A percentile compares a stretch with the other conserved stretches of the same genome.
phyloP scores from a whole-genome alignment of 176 grass and related monocot genomes.

The Hyparrhenia diplandra region DNA sequence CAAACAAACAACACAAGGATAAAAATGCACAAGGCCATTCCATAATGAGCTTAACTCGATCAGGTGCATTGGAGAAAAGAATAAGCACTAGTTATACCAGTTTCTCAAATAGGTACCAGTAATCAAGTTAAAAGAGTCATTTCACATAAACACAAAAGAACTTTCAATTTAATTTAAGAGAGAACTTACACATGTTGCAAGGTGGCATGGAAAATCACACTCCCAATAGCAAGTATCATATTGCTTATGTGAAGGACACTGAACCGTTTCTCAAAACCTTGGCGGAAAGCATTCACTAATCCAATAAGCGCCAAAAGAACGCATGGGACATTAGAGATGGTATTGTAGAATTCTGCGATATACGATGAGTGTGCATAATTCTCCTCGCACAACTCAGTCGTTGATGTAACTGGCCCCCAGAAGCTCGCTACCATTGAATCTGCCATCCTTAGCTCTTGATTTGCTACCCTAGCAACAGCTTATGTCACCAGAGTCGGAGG shows the following conservation, averaged over 20 bases:
- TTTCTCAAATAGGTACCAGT: background rate
- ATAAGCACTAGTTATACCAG: background rate
- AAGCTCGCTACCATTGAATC: constrained; percentile 73
- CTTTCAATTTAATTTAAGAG: background rate
- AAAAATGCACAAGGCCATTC: background rate
- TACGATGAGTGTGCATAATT: constrained; percentile 69
- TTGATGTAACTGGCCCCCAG: constrained; percentile 86
- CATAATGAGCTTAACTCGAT: background rate
- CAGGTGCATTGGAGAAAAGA: background rate
- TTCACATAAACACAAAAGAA: background rate
- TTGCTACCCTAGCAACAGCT: background rate
- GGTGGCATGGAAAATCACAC: constrained; percentile 84
- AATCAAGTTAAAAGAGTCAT: background rate
- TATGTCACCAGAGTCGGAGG: background rate
- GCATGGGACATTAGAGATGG: constrained; percentile 66
- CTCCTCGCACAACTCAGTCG: constrained; percentile 66
- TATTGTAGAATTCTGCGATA: constrained; percentile 87
- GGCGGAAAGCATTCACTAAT: constrained; percentile 57
- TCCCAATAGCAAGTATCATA: constrained; percentile 81
- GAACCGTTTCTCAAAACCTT: constrained; percentile 84
- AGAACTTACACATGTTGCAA: constrained; percentile 75
- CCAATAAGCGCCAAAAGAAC: constrained; percentile 71
- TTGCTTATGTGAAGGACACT: constrained; percentile 77
- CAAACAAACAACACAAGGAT: background rate
- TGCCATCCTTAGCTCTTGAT: constrained; percentile 40